phyloP scores from a whole-genome alignment of 2,329 filamentous ascomycete genomes.

The Colletotrichum karsti region DNA sequence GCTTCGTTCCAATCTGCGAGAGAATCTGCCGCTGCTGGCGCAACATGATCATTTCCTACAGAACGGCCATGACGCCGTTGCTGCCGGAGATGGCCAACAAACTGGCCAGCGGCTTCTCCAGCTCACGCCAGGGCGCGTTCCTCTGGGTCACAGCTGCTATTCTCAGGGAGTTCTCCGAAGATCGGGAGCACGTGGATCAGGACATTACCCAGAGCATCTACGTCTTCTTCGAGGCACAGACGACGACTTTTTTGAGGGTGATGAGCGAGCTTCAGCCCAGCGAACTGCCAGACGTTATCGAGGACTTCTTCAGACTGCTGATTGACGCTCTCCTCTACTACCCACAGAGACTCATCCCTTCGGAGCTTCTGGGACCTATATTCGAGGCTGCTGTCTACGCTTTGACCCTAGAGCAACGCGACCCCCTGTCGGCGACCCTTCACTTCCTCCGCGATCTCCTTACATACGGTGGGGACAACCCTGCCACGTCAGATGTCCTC shows the following conservation, averaged over 20 bases:
- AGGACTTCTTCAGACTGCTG: conserved; percentile 94
- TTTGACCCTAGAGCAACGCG: conserved; percentile 87
- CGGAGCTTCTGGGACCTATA: conserved; percentile 80
- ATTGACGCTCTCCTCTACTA: conserved; percentile 95
- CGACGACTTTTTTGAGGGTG: conserved; percentile 86
- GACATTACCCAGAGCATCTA: conserved; percentile 90
- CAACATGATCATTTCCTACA: conserved; percentile 95
- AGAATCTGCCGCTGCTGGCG: conserved; percentile 95
- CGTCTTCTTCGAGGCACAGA: conserved; percentile 93
- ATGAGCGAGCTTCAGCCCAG: conserved; percentile 81
- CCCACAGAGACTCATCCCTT: conserved; percentile 83
- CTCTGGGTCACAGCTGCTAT: conserved; percentile 98
- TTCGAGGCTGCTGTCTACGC: conserved; percentile 89
- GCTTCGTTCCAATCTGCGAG: conserved; percentile 89
- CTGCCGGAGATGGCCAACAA: conserved; percentile 88
- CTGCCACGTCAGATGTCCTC: conserved; percentile 66
- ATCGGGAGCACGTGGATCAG: conserved; percentile 83
- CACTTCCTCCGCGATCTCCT: conserved; percentile 94
- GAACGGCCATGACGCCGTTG: conserved; percentile 86
- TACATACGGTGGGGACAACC: conserved; percentile 84
- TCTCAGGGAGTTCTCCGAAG: conserved; percentile 92
- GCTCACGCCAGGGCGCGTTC: conserved; percentile 93
- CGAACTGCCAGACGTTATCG: conserved; percentile 85
- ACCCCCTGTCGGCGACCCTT: conserved; percentile 88
- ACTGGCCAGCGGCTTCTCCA: conserved; percentile 83